These are phyloP conservation scores for Lentithecium fluviatile DNA, from an alignment of 495 filamentous ascomycete genomes.

Conservation along the genomic window DNA sequence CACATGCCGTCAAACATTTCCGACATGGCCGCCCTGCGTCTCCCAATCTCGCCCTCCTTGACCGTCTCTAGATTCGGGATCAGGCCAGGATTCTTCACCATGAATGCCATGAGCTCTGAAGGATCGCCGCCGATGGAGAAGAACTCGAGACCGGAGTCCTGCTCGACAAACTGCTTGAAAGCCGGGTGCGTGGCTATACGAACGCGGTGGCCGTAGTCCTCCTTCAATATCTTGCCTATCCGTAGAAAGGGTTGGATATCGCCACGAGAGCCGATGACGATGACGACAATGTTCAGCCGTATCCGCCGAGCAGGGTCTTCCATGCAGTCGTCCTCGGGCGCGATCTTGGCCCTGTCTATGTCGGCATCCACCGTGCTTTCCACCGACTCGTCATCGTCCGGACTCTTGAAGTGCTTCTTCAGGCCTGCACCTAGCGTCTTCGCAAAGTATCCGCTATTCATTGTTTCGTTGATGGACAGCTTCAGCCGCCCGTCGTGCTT, in stretches of 20 bases:
- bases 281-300: constrained; percentile 70
- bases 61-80: constrained; percentile 64
- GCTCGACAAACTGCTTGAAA: constrained; percentile 66
- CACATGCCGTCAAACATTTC: constrained; percentile 48
- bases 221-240: constrained; percentile 65
- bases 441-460: constrained; percentile 63
- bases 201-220: constrained; percentile 67
- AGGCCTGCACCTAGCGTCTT: constrained; percentile 65
- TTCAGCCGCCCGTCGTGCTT: constrained; percentile 67
- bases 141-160: constrained; percentile 64
- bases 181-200: constrained; percentile 67
- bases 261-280: constrained; percentile 74
- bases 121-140: constrained; percentile 72
- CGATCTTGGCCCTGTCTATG: constrained; percentile 20
- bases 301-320: constrained; percentile 41
- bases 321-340: constrained; percentile 24
- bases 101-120: constrained; percentile 74
- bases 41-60: constrained; percentile 63
- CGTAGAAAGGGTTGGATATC: constrained; percentile 78
- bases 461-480: constrained; percentile 67
- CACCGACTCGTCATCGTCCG: not conserved
- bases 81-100: constrained; percentile 76
- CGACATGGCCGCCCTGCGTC: constrained; percentile 59
- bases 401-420: constrained; percentile 42
- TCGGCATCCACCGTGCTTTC: not conserved